Evolutionary conservation across 2,329 filamentous ascomycete genomes (phyloP).

Genomic region (Hymenotorrendiella dingleyae): DNA sequence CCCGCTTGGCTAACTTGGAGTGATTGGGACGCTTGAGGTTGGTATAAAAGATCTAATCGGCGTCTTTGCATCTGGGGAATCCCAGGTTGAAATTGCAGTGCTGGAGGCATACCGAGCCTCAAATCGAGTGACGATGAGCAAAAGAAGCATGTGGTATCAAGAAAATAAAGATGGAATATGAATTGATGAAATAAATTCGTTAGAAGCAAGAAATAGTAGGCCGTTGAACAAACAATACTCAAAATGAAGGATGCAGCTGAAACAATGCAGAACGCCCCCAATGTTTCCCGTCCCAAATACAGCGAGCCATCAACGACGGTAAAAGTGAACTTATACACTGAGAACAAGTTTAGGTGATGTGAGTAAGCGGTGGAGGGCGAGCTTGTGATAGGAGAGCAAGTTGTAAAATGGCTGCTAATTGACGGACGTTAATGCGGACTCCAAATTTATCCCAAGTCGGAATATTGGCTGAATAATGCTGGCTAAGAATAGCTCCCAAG

Average conservation of each 20-base stretch:
- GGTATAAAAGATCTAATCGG: conserved; percentile 18
- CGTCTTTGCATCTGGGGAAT: conserved; percentile 18
- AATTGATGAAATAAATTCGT: neutral
- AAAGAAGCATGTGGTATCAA: too few relatives aligned
- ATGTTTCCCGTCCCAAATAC: neutral
- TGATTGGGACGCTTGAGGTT: conserved; percentile 8
- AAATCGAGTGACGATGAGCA: too few relatives aligned
- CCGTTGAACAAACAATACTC: neutral
- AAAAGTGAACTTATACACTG: neutral
- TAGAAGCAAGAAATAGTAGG: neutral
- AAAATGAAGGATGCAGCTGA: conserved; percentile 4
- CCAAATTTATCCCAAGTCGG: too few relatives aligned
- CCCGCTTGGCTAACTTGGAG: neutral
- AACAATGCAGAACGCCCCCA: neutral
- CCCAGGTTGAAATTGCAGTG: conserved; percentile 6
- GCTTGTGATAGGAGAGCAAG: neutral
- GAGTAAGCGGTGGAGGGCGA: neutral
- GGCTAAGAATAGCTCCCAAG: neutral
- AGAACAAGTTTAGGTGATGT: neutral
- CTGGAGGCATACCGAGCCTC: conserved; percentile 12
- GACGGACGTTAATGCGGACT: conserved; percentile 12
- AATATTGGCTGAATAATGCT: neutral
- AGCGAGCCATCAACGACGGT: neutral
- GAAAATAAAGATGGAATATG: neutral
- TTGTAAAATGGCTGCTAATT: conserved; percentile 16